Evolutionary conservation across 2,329 filamentous ascomycete species (phyloP), one percentile per base, ranked within the genome.

Genomic region (Endocalyx cinctus): DNA sequence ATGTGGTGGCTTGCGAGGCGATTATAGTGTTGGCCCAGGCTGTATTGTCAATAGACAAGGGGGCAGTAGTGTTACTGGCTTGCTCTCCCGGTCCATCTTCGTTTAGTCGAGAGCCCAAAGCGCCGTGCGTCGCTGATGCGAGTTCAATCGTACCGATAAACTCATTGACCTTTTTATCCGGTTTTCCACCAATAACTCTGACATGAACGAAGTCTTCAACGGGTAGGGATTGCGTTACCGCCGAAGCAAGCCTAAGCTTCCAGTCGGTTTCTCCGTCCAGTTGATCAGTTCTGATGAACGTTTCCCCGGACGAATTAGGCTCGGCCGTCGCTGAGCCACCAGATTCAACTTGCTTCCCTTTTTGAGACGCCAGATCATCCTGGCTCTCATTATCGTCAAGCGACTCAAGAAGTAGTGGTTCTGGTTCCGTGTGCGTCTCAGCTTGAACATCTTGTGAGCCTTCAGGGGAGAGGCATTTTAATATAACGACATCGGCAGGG

Each of bases 1-100:
- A 70, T 0, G 92, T 92, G 4, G 78, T 85, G 1, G 85, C 90
- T 56, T 89, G 92, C 1, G 90, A 97, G 1, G 92, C 92, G 39
- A 98, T 84, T 16, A 98, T 85, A 0, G 92, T 98, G 55, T 97
- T 98, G 13, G 90, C 90, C 92, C 94, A 98, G 8, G 94, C 92
- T 6, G 92, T 97, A 54, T 98, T 96, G 61, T 98, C 92, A 42
- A 98, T 96, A 2, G 79, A 87, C 23, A 98, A 69, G 2, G 89
- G 80, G n/a, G n/a, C n/a, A n/a, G n/a, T n/a, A 3, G 82, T 77
- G 5, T 83, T 85, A 37, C 75, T 75, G 12, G 61, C 45, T 13
- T 43, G 43, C 14, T 63, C 63, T 12, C 51, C 52, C 22, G 60
- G 55, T 12, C 57, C 47, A 6, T 52, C 51, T 19, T 60, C 43